Conservation (phyloP, 306 rosid genomes). For the Hippophae tibetana region DNA sequence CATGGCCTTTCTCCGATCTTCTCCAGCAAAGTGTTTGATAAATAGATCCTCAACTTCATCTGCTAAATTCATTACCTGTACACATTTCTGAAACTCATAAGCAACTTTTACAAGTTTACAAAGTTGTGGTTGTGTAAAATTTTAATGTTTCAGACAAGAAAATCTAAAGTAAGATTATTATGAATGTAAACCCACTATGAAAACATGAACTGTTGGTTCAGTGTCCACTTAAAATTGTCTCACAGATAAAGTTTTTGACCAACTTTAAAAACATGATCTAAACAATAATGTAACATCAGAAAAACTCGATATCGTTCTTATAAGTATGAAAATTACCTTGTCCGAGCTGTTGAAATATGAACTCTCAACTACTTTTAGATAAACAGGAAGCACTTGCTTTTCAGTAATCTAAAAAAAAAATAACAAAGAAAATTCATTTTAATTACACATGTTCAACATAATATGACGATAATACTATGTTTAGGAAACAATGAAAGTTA, state of each 20-base stretch:
- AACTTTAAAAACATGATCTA: slow-evolving; percentile 34
- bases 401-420: slow-evolving; percentile 63
- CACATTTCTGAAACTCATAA: slow-evolving; percentile 24
- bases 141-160: slow-evolving; percentile 48
- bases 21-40: slow-evolving; percentile 53
- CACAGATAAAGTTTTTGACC: slow-evolving; percentile 44
- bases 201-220: slow-evolving; percentile 38
- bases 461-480: background rate
- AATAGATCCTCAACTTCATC: slow-evolving; percentile 91
- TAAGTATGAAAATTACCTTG: slow-evolving; percentile 41
- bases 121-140: background rate
- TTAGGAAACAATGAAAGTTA: slow-evolving; percentile 1
- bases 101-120: slow-evolving; percentile 21
- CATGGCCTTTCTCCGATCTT: slow-evolving; percentile 84
- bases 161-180: slow-evolving; percentile 25
- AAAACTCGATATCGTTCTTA: slow-evolving; percentile 16
- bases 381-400: slow-evolving; percentile 77
- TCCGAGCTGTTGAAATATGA: slow-evolving; percentile 92
- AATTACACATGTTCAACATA: slow-evolving; percentile 8
- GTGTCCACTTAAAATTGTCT: slow-evolving; percentile 68
- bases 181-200: slow-evolving; percentile 28
- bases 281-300: slow-evolving; percentile 16
- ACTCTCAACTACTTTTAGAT: slow-evolving; percentile 88
- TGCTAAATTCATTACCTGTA: slow-evolving; percentile 55
- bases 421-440: background rate